Conservation (phyloP, 164 flowering plant genomes). For the Magnolia kwangsiensis region DNA sequence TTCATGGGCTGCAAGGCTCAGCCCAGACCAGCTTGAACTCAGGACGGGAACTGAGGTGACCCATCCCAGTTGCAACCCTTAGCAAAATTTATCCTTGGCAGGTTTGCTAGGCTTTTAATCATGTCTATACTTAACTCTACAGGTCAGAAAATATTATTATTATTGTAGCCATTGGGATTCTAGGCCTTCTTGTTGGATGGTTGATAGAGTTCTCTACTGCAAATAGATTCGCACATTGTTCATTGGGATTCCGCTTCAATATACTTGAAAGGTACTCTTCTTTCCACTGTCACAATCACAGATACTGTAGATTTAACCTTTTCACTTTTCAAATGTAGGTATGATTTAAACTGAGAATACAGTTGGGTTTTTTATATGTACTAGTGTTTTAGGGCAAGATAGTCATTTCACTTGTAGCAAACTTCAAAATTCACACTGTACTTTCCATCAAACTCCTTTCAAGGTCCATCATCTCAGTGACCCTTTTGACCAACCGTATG, state of each 20-base stretch:
- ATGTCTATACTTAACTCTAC: constrained; percentile 19
- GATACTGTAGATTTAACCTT: not conserved
- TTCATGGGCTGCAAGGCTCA: not conserved
- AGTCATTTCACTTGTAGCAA: no score
- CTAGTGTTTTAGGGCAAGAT: no score
- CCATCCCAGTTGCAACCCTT: not conserved
- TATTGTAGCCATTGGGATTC: constrained; percentile 65
- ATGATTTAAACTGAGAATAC: not conserved
- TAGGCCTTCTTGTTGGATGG: constrained; percentile 74
- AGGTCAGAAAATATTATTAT: constrained; percentile 71
- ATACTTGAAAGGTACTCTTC: constrained; percentile 37
- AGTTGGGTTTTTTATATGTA: not conserved
- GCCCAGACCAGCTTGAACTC: not conserved
- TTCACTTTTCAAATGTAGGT: not conserved
- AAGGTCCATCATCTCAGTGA: no score
- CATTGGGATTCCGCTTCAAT: constrained; percentile 31
- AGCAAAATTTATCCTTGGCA: not conserved
- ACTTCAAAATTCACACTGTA: no score
- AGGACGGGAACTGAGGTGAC: not conserved
- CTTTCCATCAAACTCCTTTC: no score
- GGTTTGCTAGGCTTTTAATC: not conserved
- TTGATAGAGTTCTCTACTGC: constrained; percentile 54
- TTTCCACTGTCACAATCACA: not conserved
- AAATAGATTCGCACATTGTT: constrained; percentile 36
- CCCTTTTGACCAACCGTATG: no score